Conservation (phyloP, 2,329 filamentous ascomycete genomes). For the Aspergillus sp. region DNA sequence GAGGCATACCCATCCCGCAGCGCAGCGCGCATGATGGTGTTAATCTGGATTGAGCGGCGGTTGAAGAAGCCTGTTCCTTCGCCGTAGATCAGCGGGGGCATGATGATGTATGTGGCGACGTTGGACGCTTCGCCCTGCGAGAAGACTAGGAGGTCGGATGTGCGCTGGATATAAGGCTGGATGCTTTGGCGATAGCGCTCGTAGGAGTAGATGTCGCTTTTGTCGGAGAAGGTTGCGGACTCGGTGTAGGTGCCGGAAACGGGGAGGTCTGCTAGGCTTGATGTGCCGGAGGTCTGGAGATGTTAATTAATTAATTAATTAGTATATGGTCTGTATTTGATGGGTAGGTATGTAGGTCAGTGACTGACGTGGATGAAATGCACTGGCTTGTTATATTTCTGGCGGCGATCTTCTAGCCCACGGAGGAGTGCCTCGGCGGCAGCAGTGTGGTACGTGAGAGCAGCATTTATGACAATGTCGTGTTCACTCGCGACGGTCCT, state of each 20-base stretch:
- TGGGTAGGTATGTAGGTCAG: too few species aligned
- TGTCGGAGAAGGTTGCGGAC: slow-evolving; percentile 42
- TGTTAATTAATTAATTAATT: not conserved
- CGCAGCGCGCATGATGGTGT: slow-evolving; percentile 32
- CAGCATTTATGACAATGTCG: slow-evolving; percentile 46
- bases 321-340: not conserved
- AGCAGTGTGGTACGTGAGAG: slow-evolving; percentile 38
- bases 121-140: slow-evolving; percentile 38
- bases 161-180: slow-evolving; percentile 45
- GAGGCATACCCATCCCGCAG: slow-evolving; percentile 32
- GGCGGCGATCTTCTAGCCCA: slow-evolving; percentile 43
- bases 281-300: slow-evolving; percentile 11
- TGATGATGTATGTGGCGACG: slow-evolving; percentile 49
- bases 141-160: slow-evolving; percentile 46
- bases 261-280: slow-evolving; percentile 41
- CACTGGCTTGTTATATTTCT: slow-evolving; percentile 33
- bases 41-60: slow-evolving; percentile 44
- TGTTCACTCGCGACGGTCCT: slow-evolving; percentile 12
- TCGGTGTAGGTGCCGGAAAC: slow-evolving; percentile 34
- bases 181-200: slow-evolving; percentile 38
- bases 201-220: slow-evolving; percentile 47
- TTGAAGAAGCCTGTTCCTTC: slow-evolving; percentile 28
- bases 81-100: slow-evolving; percentile 52
- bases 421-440: slow-evolving; percentile 44
- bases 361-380: slow-evolving; percentile 42